Conservation (phyloP, 306 rosid species). For the Dryas octopetala region DNA sequence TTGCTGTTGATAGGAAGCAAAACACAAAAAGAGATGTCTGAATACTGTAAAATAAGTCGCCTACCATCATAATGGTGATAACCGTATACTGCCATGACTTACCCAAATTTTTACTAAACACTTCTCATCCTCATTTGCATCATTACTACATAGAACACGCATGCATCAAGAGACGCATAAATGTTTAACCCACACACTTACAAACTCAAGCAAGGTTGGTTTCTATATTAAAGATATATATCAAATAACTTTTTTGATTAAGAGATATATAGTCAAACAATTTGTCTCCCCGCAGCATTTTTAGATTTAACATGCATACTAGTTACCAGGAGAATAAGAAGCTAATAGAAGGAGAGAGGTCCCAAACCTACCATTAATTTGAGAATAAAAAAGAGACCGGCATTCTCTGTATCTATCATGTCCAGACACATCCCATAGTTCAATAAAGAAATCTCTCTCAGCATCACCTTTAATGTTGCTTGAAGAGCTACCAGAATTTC, state of each 20-base stretch:
- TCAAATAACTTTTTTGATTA: not conserved
- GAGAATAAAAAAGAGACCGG: slow-evolving; percentile 87
- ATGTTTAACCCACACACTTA: not conserved
- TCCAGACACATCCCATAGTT: slow-evolving; percentile 98
- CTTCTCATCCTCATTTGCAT: not conserved
- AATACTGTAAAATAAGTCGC: not conserved
- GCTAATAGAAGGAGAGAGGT: slow-evolving; percentile 11
- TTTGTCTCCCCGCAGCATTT: too few relatives aligned
- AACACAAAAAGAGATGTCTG: not conserved
- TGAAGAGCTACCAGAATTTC: slow-evolving; percentile 87
- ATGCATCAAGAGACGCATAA: slow-evolving; percentile 1
- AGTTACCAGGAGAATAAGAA: slow-evolving; percentile 7
- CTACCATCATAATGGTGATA: not conserved
- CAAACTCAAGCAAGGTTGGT: slow-evolving; percentile 3
- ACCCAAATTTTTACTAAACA: not conserved
- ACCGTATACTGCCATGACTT: not conserved
- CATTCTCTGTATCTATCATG: slow-evolving; percentile 96
- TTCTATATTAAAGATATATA: slow-evolving; percentile 8
- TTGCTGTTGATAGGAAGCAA: slow-evolving; percentile 5
- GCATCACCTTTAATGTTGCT: slow-evolving; percentile 77
- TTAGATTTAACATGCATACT: slow-evolving; percentile 16
- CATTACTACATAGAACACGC: not conserved
- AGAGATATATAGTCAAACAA: too few relatives aligned
- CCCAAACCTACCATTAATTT: slow-evolving; percentile 72
- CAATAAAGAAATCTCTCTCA: slow-evolving; percentile 90